phyloP scores from a whole-genome alignment of 805 yeast genomes.

The Candida boidinii region DNA sequence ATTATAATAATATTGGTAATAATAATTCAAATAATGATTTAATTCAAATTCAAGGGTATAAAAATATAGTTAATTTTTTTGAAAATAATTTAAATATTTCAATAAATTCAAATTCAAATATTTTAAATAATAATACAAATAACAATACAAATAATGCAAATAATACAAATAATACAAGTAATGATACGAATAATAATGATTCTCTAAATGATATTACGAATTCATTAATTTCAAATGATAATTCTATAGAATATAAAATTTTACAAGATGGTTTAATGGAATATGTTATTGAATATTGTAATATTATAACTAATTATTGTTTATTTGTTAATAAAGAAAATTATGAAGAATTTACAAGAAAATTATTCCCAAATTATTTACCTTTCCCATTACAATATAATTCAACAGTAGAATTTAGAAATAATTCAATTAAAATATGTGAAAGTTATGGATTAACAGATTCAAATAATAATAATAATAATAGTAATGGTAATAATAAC shows the following conservation, averaged over 20 bases:
- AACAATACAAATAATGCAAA: too few species aligned
- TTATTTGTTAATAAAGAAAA: constrained; percentile 47
- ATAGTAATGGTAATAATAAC: constrained; percentile 18
- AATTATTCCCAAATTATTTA: constrained; percentile 39
- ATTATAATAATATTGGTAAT: too few species aligned
- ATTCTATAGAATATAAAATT: constrained; percentile 22
- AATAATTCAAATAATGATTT: constrained; percentile 8
- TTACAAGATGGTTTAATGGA: constrained; percentile 36
- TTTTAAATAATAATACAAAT: too few species aligned
- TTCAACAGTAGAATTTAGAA: constrained; percentile 43
- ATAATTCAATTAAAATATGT: constrained; percentile 23
- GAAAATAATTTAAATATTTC: background rate
- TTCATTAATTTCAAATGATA: constrained; percentile 6
- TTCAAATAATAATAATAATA: too few species aligned
- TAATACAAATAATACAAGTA: too few species aligned
- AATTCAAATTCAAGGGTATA: constrained; percentile 30
- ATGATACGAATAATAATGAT: too few species aligned
- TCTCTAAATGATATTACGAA: too few species aligned
- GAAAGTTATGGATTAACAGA: constrained; percentile 23
- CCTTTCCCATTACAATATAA: constrained; percentile 74
- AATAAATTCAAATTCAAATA: too few species aligned
- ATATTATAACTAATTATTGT: constrained; percentile 45
- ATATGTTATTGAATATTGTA: constrained; percentile 32
- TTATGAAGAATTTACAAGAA: constrained; percentile 53
- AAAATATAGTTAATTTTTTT: constrained; percentile 28